Percentiles rank a stretch among this genome's conserved stretches.
Conservation (phyloP, 2,329 filamentous ascomycete species). For the Aspergillus versicolor region DNA sequence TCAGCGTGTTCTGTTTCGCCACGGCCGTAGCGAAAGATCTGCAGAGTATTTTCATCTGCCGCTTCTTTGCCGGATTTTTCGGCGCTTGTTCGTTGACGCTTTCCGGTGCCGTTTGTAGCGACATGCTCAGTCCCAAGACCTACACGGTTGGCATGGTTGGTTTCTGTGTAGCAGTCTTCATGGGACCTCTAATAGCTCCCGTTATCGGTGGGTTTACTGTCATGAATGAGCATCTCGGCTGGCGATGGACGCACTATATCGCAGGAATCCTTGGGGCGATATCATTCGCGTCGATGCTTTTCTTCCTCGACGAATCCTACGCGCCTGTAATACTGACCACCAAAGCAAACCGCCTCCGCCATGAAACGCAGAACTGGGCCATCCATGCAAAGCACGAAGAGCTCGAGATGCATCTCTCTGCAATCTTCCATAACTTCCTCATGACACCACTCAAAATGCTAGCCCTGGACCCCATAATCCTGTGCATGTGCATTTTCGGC, state of each 20-base stretch:
- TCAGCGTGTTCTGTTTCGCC: slow-evolving; percentile 45
- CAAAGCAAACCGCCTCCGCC: slow-evolving; percentile 35
- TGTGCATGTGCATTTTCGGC: slow-evolving; percentile 34
- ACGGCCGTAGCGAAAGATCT: slow-evolving; percentile 39
- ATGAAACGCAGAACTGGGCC: slow-evolving; percentile 33
- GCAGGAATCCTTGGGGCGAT: slow-evolving; percentile 36
- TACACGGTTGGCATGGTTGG: slow-evolving; percentile 37
- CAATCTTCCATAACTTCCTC: too few relatives aligned
- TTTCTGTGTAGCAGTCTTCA: slow-evolving; percentile 26
- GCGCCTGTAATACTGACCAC: slow-evolving; percentile 33
- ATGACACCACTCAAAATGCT: slow-evolving; percentile 9
- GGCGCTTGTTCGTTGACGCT: slow-evolving; percentile 40
- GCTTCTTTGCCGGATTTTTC: slow-evolving; percentile 46
- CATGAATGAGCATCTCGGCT: slow-evolving; percentile 32
- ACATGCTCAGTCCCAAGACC: slow-evolving; percentile 15
- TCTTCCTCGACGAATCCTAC: slow-evolving; percentile 37
- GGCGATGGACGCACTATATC: slow-evolving; percentile 44
- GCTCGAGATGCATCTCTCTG: slow-evolving; percentile 37
- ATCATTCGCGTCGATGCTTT: slow-evolving; percentile 13
- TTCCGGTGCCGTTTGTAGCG: slow-evolving; percentile 37
- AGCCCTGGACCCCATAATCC: slow-evolving; percentile 27
- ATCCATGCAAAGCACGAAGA: slow-evolving; percentile 31
- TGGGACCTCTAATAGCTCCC: slow-evolving; percentile 40
- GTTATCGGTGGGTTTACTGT: slow-evolving; percentile 39
- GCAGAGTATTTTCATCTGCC: slow-evolving; percentile 34